A percentile compares a stretch with the other conserved stretches of the same genome.
These are phyloP conservation scores for Rickenella mellea DNA, from an alignment of 768 basidiomycete species.

Conservation along the genomic window DNA sequence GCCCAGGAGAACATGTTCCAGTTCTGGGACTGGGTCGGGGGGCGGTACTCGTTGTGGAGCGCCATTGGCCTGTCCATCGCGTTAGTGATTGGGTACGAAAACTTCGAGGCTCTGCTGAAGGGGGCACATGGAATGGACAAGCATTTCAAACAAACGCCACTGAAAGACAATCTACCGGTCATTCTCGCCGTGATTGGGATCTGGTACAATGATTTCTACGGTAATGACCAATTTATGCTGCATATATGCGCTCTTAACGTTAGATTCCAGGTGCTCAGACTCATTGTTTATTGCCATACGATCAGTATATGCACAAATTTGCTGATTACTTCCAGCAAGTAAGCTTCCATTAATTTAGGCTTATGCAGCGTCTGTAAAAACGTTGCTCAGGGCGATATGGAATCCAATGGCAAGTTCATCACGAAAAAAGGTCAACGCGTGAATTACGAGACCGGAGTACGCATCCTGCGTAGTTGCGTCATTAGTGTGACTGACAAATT, in stretches of 20 bases:
- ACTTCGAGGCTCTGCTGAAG: constrained; percentile 81
- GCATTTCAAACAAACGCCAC: constrained; percentile 83
- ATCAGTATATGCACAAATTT: constrained; percentile 98
- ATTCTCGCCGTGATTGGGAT: constrained; percentile 83
- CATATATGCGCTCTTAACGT: constrained; percentile 1
- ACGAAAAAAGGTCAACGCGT: constrained; percentile 92
- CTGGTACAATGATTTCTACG: constrained; percentile 99
- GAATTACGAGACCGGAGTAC: constrained; percentile 90
- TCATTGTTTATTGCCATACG: constrained; percentile 90
- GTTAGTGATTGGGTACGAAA: constrained; percentile 85
- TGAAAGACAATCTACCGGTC: constrained; percentile 89
- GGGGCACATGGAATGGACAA: constrained; percentile 98
- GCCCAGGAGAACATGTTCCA: constrained; percentile 92
- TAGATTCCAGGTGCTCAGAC: constrained; percentile 72
- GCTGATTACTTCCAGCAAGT: constrained; percentile 99
- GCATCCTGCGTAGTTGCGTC: constrained; percentile 15
- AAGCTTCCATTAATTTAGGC: constrained; percentile 3
- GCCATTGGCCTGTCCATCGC: constrained; percentile 96
- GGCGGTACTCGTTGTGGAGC: constrained; percentile 96
- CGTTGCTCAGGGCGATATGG: constrained; percentile 79
- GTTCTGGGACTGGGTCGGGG: constrained; percentile 99
- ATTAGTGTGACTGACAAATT: constrained; percentile 3
- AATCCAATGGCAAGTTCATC: constrained; percentile 95
- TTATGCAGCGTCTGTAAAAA: background rate
- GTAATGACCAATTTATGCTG: constrained; percentile 14